Conservation (phyloP, 2,329 filamentous ascomycete genomes). For the Dactylellina sp. region DNA sequence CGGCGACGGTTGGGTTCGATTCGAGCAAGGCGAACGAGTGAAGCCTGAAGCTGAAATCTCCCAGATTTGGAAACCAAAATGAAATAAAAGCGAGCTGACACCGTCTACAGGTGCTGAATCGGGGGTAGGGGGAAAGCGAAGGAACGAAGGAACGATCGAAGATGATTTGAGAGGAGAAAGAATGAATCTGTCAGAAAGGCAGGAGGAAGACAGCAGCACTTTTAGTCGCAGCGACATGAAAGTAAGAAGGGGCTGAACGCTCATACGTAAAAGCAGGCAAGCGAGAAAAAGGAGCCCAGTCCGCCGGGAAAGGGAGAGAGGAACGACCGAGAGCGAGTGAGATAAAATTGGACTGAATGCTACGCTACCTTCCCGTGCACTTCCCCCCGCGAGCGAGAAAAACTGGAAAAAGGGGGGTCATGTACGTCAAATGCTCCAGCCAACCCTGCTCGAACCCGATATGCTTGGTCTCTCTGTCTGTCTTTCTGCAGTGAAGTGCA, state of each 20-base stretch:
- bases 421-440: neutral
- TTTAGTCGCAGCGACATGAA: neutral
- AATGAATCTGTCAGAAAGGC: slow-evolving; percentile 4
- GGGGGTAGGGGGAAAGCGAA: slow-evolving; percentile 23
- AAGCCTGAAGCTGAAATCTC: slow-evolving; percentile 16
- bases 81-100: slow-evolving; percentile 25
- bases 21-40: slow-evolving; percentile 51
- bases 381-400: no score
- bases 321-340: slow-evolving; percentile 30
- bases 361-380: slow-evolving; percentile 23
- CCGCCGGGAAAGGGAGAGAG: slow-evolving; percentile 39
- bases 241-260: slow-evolving; percentile 21
- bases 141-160: slow-evolving; percentile 33
- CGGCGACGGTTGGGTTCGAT: no score
- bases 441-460: slow-evolving; percentile 20
- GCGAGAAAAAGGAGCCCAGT: slow-evolving; percentile 32
- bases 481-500: no score
- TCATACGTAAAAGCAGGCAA: neutral
- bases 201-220: neutral
- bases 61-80: slow-evolving; percentile 27
- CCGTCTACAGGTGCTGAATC: slow-evolving; percentile 19
- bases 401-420: slow-evolving; percentile 34
- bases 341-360: slow-evolving; percentile 56
- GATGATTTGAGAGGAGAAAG: slow-evolving; percentile 32
- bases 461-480: no score